Conservation (phyloP, 768 basidiomycete genomes). For the Lactifluus volemus region DNA sequence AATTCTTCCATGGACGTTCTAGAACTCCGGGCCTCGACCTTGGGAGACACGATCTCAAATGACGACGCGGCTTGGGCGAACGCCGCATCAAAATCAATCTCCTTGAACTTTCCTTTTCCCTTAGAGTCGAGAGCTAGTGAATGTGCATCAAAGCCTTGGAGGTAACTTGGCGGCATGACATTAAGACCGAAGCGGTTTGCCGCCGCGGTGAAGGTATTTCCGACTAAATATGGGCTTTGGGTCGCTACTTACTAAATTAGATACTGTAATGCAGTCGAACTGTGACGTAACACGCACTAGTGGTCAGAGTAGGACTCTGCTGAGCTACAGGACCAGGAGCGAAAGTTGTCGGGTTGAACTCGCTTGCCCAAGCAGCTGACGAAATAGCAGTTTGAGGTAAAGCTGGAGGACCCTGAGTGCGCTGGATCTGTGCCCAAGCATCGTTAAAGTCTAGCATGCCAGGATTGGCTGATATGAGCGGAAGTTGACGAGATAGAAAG, state of each 20-base stretch:
- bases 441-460: constrained; percentile 1
- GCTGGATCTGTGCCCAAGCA: constrained; percentile 15
- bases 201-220: constrained; percentile 12
- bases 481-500: constrained; percentile 23
- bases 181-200: constrained; percentile 20
- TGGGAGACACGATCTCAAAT: constrained; percentile 32
- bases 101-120: constrained; percentile 73
- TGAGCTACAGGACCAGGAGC: neutral
- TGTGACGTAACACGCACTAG: neutral
- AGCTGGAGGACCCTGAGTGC: neutral
- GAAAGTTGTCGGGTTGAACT: constrained; percentile 15
- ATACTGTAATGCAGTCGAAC: neutral
- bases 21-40: constrained; percentile 28
- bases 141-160: constrained; percentile 18
- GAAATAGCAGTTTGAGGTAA: neutral
- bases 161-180: constrained; percentile 14
- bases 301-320: neutral
- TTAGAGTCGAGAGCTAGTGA: constrained; percentile 26
- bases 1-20: constrained; percentile 40
- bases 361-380: constrained; percentile 19
- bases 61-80: constrained; percentile 62
- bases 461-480: constrained; percentile 24
- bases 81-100: constrained; percentile 79
- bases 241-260: constrained; percentile 2
- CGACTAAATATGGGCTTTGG: neutral